Conservation (phyloP, 768 basidiomycete species). For the Hebeloma cylindrosporum region DNA sequence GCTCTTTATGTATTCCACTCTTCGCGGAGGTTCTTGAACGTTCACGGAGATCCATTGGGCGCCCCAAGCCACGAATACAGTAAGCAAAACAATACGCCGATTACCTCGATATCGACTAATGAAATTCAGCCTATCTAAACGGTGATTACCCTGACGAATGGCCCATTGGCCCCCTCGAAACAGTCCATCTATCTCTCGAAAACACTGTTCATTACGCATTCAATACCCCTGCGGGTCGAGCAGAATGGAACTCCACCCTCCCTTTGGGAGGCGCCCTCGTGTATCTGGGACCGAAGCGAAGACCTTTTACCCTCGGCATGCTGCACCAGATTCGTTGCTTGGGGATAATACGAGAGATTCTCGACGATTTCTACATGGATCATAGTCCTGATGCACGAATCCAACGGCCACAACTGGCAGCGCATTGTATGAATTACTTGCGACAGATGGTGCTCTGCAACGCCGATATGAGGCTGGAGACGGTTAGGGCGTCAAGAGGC, state of each 20-base stretch:
- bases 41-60: too few relatives aligned
- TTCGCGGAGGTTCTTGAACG: too few relatives aligned
- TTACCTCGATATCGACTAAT: too few relatives aligned
- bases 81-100: too few relatives aligned
- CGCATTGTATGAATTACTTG: neutral
- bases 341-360: neutral
- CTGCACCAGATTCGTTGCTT: neutral
- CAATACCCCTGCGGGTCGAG: neutral
- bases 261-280: neutral
- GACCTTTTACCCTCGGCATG: neutral
- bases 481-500: constrained; percentile 3
- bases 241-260: neutral
- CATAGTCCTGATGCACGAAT: neutral
- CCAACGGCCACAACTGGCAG: neutral
- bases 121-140: too few relatives aligned
- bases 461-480: neutral
- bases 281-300: neutral
- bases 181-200: neutral
- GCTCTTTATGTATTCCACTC: too few relatives aligned
- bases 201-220: neutral
- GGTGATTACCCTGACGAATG: too few relatives aligned
- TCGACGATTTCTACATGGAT: neutral
- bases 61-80: too few relatives aligned
- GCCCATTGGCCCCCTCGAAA: too few relatives aligned
- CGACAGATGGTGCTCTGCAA: neutral